Evolutionary conservation across 2,329 filamentous ascomycete species (phyloP).

Genomic region (Nemania serpens): DNA sequence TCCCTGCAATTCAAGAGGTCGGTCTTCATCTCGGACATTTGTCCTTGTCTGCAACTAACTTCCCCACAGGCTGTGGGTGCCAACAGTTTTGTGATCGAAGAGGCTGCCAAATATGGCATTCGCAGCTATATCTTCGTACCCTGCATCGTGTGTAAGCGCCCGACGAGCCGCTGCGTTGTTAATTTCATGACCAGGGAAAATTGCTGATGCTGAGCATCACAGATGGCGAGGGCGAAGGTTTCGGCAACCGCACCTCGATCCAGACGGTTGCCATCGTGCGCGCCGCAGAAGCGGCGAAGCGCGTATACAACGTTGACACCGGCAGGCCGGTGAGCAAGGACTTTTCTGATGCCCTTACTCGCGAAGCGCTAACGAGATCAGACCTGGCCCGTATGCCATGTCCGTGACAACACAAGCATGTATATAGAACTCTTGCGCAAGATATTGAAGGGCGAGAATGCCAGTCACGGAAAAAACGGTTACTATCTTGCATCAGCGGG

Average conservation of each 20-base stretch:
- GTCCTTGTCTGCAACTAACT: background rate
- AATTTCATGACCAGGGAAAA: background rate
- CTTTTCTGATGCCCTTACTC: background rate
- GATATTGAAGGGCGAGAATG: conserved; percentile 48
- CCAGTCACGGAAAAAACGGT: conserved; percentile 49
- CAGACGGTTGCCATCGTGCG: conserved; percentile 55
- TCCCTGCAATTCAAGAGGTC: conserved; percentile 36
- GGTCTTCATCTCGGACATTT: background rate
- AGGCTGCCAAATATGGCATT: conserved; percentile 48
- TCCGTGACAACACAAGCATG: conserved; percentile 51
- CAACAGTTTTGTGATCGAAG: conserved; percentile 51
- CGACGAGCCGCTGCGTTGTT: background rate
- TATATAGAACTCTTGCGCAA: conserved; percentile 51
- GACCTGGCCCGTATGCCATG: conserved; percentile 59
- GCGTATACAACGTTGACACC: conserved; percentile 49
- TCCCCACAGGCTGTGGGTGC: conserved; percentile 44
- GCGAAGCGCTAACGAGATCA: conserved; percentile 29
- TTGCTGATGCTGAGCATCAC: background rate
- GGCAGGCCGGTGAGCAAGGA: conserved; percentile 41
- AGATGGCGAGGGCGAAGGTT: conserved; percentile 54
- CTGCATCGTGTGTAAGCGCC: conserved; percentile 53
- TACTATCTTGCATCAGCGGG: conserved; percentile 58
- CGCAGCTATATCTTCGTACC: conserved; percentile 57
- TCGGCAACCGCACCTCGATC: conserved; percentile 56
- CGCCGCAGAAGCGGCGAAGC: conserved; percentile 47